These are phyloP conservation scores for Apium graveolens DNA, from an alignment of 129 eudicot genomes.

Conservation along the genomic window DNA sequence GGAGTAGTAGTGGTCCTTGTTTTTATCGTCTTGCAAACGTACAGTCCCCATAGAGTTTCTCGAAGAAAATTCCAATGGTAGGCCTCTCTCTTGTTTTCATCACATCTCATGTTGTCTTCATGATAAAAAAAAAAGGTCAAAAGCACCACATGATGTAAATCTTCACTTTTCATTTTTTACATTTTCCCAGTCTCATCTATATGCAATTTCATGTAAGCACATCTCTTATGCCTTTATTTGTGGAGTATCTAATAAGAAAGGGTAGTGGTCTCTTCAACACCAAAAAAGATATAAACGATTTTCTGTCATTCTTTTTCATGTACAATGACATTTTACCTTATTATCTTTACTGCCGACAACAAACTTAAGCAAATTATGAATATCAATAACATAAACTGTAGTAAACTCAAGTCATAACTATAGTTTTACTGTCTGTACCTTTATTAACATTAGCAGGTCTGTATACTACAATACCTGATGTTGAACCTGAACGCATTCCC, in stretches of 20 bases:
- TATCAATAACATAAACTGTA: background rate
- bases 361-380: background rate
- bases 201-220: background rate
- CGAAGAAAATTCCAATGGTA: background rate
- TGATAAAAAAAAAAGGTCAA: background rate
- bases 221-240: background rate
- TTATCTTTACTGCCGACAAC: background rate
- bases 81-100: conserved; percentile 3
- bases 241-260: background rate
- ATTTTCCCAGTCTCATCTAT: background rate
- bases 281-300: background rate
- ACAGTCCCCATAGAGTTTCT: background rate
- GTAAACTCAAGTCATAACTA: background rate
- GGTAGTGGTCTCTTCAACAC: conserved; percentile 1
- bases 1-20: background rate
- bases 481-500: background rate
- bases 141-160: background rate
- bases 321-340: background rate
- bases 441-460: background rate
- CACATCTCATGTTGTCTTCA: conserved; percentile 3
- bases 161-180: background rate
- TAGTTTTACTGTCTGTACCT: background rate
- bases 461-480: background rate
- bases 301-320: background rate
- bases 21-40: background rate